Evolutionary conservation across 2,329 filamentous ascomycete species (phyloP).

Genomic region (Akanthomyces muscarius): DNA sequence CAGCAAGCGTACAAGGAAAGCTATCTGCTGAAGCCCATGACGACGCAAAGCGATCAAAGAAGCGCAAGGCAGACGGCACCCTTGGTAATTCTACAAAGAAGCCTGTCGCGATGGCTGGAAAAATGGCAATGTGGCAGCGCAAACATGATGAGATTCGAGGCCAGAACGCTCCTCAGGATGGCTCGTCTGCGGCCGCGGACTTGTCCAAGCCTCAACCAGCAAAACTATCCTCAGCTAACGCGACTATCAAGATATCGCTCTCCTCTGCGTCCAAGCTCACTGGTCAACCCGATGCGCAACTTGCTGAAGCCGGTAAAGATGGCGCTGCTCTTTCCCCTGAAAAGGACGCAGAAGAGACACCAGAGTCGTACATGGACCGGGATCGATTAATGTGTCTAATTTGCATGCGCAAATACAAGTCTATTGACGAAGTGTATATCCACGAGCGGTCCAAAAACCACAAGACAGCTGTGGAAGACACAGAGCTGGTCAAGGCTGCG

Average conservation of each 20-base stretch:
- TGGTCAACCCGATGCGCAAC: not conserved
- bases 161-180: not conserved
- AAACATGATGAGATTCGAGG: conserved; percentile 40
- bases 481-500: conserved; percentile 47
- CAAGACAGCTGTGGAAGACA: conserved; percentile 37
- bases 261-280: conserved; percentile 12
- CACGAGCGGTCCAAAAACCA: conserved; percentile 43
- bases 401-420: conserved; percentile 46
- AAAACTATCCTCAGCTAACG: conserved; percentile 17
- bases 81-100: conserved; percentile 34
- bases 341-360: not conserved
- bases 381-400: conserved; percentile 44
- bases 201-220: not conserved
- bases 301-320: conserved; percentile 19
- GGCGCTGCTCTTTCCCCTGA: conserved; percentile 20
- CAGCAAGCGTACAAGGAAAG: conserved; percentile 23
- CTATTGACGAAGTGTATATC: conserved; percentile 38
- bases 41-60: conserved; percentile 44
- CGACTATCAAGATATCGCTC: conserved; percentile 22
- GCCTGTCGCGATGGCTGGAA: conserved; percentile 38
- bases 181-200: not conserved
- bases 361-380: conserved; percentile 55
- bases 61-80: conserved; percentile 47
- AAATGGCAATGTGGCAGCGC: conserved; percentile 43
- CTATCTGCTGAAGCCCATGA: conserved; percentile 21